Evolutionary conservation across 345 rosid genomes (phyloP).

Genomic region (Lepidium africanum): DNA sequence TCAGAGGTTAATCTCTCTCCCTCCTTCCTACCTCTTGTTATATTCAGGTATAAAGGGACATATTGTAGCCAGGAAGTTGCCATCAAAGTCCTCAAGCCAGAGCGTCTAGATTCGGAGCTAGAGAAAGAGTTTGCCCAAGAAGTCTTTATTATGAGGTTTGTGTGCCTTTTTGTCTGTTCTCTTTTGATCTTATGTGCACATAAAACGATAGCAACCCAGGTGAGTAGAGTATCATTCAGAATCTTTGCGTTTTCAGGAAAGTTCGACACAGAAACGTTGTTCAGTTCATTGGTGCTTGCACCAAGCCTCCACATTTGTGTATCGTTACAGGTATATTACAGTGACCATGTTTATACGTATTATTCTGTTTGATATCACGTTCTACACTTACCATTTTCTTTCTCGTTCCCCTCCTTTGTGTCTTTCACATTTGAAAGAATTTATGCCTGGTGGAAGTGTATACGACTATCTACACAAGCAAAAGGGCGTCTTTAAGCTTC

Average conservation of each 20-base stretch:
- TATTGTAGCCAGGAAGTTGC: slow-evolving; percentile 97
- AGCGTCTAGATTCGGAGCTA: slow-evolving; percentile 72
- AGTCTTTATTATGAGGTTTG: slow-evolving; percentile 93
- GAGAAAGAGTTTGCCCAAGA: slow-evolving; percentile 95
- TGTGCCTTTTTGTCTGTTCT: not conserved
- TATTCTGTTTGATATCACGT: not conserved
- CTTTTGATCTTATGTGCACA: not conserved
- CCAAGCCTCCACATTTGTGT: slow-evolving; percentile 86
- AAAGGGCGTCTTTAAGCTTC: slow-evolving; percentile 85
- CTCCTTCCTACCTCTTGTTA: slow-evolving; percentile 1
- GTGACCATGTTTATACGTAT: not conserved
- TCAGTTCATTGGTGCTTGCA: slow-evolving; percentile 97
- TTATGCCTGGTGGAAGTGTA: slow-evolving; percentile 97
- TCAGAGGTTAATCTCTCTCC: not conserved
- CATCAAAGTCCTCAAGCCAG: slow-evolving; percentile 91
- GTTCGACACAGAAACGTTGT: slow-evolving; percentile 95
- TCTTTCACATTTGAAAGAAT: slow-evolving; percentile 39
- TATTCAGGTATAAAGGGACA: slow-evolving; percentile 79
- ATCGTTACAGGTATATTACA: slow-evolving; percentile 70
- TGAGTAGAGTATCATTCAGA: not conserved
- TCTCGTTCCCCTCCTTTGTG: not conserved
- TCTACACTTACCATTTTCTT: not conserved
- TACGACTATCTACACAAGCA: slow-evolving; percentile 97
- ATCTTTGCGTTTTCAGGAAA: slow-evolving; percentile 48
- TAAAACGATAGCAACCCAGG: not conserved